Conservation (phyloP, 2,329 filamentous ascomycete genomes). For the Aureobasidium pullulans region DNA sequence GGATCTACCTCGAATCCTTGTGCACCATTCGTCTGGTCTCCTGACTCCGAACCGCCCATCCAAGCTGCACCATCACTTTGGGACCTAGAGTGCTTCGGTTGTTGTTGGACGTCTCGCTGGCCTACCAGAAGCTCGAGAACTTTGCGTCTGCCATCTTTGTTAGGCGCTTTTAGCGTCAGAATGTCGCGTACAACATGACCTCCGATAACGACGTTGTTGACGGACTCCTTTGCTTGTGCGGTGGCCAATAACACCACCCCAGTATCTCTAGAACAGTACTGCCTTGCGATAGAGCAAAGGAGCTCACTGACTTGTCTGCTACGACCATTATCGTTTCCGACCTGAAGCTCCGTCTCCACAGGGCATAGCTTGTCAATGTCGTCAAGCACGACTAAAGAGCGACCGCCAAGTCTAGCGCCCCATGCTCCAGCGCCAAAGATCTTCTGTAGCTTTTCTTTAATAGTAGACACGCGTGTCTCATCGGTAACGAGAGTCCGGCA, state of each 20-base stretch:
- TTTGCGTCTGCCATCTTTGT: slow-evolving; percentile 79
- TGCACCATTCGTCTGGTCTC: slow-evolving; percentile 30
- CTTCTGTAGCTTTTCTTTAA: slow-evolving; percentile 80
- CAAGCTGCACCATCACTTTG: slow-evolving; percentile 38
- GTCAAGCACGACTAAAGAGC: slow-evolving; percentile 78
- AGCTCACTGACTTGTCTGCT: slow-evolving; percentile 90
- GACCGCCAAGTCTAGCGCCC: slow-evolving; percentile 80
- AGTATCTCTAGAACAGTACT: slow-evolving; percentile 73
- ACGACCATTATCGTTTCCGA: slow-evolving; percentile 85
- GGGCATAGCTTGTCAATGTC: slow-evolving; percentile 91
- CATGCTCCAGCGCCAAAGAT: slow-evolving; percentile 86
- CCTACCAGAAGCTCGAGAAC: slow-evolving; percentile 73
- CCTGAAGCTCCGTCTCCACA: slow-evolving; percentile 86
- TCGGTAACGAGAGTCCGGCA: slow-evolving; percentile 85
- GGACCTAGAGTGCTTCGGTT: neutral
- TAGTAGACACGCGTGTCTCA: slow-evolving; percentile 78
- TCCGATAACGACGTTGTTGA: slow-evolving; percentile 85
- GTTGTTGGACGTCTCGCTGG: slow-evolving; percentile 30
- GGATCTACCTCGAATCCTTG: slow-evolving; percentile 67
- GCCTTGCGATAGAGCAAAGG: slow-evolving; percentile 70
- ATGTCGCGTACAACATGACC: slow-evolving; percentile 92
- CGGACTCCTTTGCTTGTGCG: slow-evolving; percentile 82
- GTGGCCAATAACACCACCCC: slow-evolving; percentile 83
- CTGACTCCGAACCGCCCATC: slow-evolving; percentile 61
- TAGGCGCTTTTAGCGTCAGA: slow-evolving; percentile 77